A percentile compares a stretch with the other conserved stretches of the same genome.
Evolutionary conservation across 768 basidiomycete species (phyloP).

Genomic region (Ephemerocybe angulata): DNA sequence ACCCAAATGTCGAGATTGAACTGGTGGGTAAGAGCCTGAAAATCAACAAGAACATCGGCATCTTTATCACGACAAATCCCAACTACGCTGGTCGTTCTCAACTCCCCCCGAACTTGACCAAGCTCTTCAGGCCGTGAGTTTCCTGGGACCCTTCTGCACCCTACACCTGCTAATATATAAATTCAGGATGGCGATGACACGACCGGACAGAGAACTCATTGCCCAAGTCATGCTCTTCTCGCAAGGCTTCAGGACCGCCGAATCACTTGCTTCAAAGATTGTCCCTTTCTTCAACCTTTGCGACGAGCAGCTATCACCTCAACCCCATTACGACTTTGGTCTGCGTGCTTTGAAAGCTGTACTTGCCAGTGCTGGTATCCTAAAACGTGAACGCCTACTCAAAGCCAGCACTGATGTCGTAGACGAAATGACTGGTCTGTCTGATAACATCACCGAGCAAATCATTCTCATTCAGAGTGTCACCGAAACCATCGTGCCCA

Average conservation of each 20-base stretch:
- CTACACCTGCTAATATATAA: slow-evolving; percentile 5
- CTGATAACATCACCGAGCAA: slow-evolving; percentile 80
- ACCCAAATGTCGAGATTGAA: slow-evolving; percentile 89
- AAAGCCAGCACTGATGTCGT: slow-evolving; percentile 38
- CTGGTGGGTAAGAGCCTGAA: slow-evolving; percentile 91
- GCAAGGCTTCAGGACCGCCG: slow-evolving; percentile 97
- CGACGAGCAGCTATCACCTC: slow-evolving; percentile 92
- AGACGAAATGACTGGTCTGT: slow-evolving; percentile 47
- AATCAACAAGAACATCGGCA: slow-evolving; percentile 93
- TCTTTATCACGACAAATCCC: slow-evolving; percentile 99
- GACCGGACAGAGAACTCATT: slow-evolving; percentile 96
- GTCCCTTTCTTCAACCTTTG: slow-evolving; percentile 99
- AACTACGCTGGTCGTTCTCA: slow-evolving; percentile 97
- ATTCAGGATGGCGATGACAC: slow-evolving; percentile 95
- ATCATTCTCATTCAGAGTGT: slow-evolving; percentile 98
- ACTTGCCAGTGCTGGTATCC: slow-evolving; percentile 92
- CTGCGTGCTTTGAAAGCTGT: slow-evolving; percentile 96
- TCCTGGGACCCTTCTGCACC: background rate
- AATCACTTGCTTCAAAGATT: slow-evolving; percentile 95
- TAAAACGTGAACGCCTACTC: slow-evolving; percentile 87
- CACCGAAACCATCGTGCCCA: slow-evolving; percentile 97
- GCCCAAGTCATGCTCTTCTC: slow-evolving; percentile 99
- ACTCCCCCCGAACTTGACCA: slow-evolving; percentile 82
- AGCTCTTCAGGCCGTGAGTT: slow-evolving; percentile 90
- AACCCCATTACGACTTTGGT: slow-evolving; percentile 99